These are phyloP conservation scores for Tardiomyces digboiensis DNA, from an alignment of 1,139 yeast species.

Conservation along the genomic window DNA sequence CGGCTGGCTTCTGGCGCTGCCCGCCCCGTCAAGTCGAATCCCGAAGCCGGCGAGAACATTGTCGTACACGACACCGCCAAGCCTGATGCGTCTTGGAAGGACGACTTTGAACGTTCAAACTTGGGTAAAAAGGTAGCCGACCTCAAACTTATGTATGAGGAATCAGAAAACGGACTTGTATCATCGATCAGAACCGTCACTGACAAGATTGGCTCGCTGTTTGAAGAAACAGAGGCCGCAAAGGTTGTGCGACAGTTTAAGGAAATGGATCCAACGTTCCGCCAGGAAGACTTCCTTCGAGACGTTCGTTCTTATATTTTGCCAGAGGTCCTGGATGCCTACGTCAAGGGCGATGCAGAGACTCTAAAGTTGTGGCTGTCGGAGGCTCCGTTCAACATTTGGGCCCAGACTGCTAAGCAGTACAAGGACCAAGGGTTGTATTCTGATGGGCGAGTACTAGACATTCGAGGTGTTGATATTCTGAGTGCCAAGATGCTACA, in stretches of 20 bases:
- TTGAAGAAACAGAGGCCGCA: conserved; percentile 95
- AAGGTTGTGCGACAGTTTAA: conserved; percentile 80
- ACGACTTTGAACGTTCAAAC: conserved; percentile 53
- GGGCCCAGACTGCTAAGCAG: conserved; percentile 91
- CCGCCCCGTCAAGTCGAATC: conserved; percentile 62
- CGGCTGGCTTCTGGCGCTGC: conserved; percentile 52
- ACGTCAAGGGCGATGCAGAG: conserved; percentile 82
- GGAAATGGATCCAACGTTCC: conserved; percentile 85
- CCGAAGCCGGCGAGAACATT: conserved; percentile 77
- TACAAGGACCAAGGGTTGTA: conserved; percentile 86
- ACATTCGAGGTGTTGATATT: conserved; percentile 92
- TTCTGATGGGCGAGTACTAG: conserved; percentile 87
- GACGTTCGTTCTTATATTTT: conserved; percentile 88
- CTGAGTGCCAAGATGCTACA: conserved; percentile 82
- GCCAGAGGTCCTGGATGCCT: conserved; percentile 94
- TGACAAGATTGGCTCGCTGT: conserved; percentile 76
- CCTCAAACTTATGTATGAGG: conserved; percentile 65
- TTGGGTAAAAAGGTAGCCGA: conserved; percentile 58
- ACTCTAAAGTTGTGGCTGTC: conserved; percentile 86
- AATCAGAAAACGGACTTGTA: conserved; percentile 88
- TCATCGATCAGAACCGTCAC: conserved; percentile 71
- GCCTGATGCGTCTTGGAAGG: conserved; percentile 61
- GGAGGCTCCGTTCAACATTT: conserved; percentile 94
- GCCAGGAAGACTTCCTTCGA: conserved; percentile 66
- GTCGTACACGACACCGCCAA: conserved; percentile 79